Conservation (phyloP, 306 rosid species). For the Trifolium subterraneum region DNA sequence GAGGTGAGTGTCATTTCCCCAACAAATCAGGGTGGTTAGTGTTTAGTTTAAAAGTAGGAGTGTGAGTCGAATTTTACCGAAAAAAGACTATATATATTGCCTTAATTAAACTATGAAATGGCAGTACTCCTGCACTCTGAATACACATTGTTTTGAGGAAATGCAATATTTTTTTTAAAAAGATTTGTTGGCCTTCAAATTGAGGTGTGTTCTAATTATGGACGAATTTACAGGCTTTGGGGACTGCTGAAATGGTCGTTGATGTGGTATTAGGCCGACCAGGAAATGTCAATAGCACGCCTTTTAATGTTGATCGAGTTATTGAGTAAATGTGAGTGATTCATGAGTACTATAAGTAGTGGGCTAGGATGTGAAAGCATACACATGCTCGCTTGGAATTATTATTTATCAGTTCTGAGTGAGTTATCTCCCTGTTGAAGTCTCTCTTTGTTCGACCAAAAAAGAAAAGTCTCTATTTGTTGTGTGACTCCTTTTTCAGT, state of each 20-base stretch:
- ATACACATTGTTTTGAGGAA: conserved; percentile 16
- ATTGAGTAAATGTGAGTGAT: conserved; percentile 18
- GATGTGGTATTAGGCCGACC: conserved; percentile 70
- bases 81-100: neutral
- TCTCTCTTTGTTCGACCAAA: neutral
- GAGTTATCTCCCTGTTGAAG: neutral
- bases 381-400: conserved; percentile 24
- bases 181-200: neutral
- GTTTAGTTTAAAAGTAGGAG: too few species aligned
- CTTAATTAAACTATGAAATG: conserved; percentile 11
- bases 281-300: conserved; percentile 53
- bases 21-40: too few species aligned
- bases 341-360: neutral
- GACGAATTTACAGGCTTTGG: conserved; percentile 71
- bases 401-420: conserved; percentile 1
- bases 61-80: neutral
- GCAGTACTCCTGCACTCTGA: conserved; percentile 10
- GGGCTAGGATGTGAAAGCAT: conserved; percentile 8
- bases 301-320: conserved; percentile 55
- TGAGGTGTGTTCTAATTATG: conserved; percentile 34
- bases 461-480: neutral
- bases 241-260: conserved; percentile 84
- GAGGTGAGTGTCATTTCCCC: too few species aligned
- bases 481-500: neutral
- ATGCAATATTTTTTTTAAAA: neutral